Evolutionary conservation across 2,329 filamentous ascomycete genomes (phyloP), one percentile per base, ranked within the genome.

Genomic region (Epichloe coenophiala): DNA sequence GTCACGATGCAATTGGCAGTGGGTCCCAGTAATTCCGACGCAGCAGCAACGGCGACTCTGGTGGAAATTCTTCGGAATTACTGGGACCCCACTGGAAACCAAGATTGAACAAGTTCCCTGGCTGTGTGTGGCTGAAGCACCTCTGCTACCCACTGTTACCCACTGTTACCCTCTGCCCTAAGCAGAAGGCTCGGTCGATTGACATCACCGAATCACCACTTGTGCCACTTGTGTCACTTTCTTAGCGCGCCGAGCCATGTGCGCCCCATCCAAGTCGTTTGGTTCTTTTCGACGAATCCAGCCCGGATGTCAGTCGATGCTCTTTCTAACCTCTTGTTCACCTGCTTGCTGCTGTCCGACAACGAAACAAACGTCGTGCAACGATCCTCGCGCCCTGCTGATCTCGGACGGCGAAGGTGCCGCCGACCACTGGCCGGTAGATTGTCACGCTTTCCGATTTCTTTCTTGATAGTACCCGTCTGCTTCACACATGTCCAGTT

Each of bases 401-500:
- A 44, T 49, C 31, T 15, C 37, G 13, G 40, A 35, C 37, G 35
- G 42, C 48, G 23, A 50, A n/a, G 41, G 35, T 35, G 36, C n/a
- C 35, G n/a, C 35, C 27, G 27, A 15, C 36, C 42, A 35, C 17
- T 50, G 42, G 19, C 47, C 21, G 44, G 9, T 12, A 45, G 7
- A 45, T 23, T 35, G 15, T 15, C 23, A 45, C 42, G 4, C 42
- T 45, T 45, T 35, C 6, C 37, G 12, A 36, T 48, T n/a, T 27
- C 21, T 21, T 21, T 42, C 11, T 17, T 13, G 6, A 31, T 45
- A 27, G 7, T 17, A 7, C 21, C 23, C 1, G 35, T 43, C 35
- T n/a, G 19, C 35, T 19, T 33, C 13, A 27, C 33, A 43, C 39
- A 66, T 65, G 66, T 57, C 63, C n/a, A 61, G 56, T 59, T 65